Base-by-base conservation (phyloP, 2,329 filamentous ascomycete genomes). In the Nemania sp. region DNA sequence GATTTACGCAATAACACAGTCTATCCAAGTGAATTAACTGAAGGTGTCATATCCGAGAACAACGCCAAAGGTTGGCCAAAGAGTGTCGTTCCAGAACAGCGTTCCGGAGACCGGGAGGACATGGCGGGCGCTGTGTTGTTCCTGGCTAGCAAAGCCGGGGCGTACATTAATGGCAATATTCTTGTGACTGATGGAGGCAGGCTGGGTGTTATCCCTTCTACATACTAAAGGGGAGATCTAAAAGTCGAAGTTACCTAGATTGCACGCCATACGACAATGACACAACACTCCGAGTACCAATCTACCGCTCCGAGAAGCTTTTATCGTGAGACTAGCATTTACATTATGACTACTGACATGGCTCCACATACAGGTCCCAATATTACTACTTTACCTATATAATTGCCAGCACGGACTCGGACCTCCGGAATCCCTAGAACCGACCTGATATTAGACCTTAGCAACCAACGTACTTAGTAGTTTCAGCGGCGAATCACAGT, bases 91-190 rank as follows among this genome's bases (percentile, higher is more conserved):
- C 75, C 75, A 0, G 74, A 69, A 20, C 57, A 75, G 51, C 67
- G 74, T 5, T 29, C 71, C 0, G 74, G 75, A 1, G 72, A 76
- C 27, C 79, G 82, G 66, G 80, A 87, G 71, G 86, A 89, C 73
- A 81, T 89, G 70, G 85, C 84, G 0, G 85, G 86, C 0, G 75
- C 84, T 49, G 78, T 88, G 4, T 72, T 89, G 55, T 89, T 82
- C 78, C 76, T 89, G 72, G 82, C 82, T 1, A 82, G 82, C 54
- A 75, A 80, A 54, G 84, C 85, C 2, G 86, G 86, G 3, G 84
- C 83, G 1, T 89, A 86, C 74, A 68, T 86, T 64, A 88, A 87
- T 75, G 86, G 86, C 5, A 83, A 82, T 70, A 82, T 87, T 2
- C 73, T 87, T 47, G 76, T 88, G 8, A 82, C 82, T 1, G 87